Percentiles rank a stretch among this genome's conserved stretches.
Conservation (phyloP, 306 rosid genomes). For the Cucumis hystrix region DNA sequence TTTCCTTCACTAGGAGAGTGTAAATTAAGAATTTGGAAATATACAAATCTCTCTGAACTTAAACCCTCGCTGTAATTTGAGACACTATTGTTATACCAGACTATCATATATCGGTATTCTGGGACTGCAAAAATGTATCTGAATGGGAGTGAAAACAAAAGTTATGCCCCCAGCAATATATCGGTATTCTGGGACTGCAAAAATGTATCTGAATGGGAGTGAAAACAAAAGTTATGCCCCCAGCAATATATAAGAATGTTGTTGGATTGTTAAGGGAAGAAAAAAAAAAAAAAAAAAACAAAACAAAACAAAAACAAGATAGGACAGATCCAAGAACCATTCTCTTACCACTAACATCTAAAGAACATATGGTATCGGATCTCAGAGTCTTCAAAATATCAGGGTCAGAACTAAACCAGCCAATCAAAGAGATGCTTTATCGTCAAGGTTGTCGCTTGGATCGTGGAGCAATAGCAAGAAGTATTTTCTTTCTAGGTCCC, state of each 20-base stretch:
- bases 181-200: background rate
- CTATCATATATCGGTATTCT: background rate
- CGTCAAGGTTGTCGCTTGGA: constrained; percentile 39
- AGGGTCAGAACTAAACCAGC: background rate
- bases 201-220: background rate
- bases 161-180: background rate
- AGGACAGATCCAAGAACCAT: background rate
- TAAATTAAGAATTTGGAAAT: background rate
- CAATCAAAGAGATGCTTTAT: background rate
- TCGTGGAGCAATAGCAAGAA: constrained; percentile 63
- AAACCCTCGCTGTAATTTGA: background rate
- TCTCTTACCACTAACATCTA: background rate
- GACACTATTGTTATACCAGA: background rate
- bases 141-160: background rate
- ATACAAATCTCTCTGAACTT: background rate
- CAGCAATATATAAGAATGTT: background rate
- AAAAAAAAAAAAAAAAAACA: background rate
- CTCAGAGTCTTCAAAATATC: background rate
- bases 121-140: background rate
- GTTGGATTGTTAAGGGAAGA: too few species aligned
- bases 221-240: background rate
- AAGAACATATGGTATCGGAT: background rate
- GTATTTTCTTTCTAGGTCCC: constrained; percentile 93
- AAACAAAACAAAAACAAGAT: background rate
- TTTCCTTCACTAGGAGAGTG: background rate